Evolutionary conservation across 768 basidiomycete species (phyloP).

Genomic region (Lentinula detonsa): DNA sequence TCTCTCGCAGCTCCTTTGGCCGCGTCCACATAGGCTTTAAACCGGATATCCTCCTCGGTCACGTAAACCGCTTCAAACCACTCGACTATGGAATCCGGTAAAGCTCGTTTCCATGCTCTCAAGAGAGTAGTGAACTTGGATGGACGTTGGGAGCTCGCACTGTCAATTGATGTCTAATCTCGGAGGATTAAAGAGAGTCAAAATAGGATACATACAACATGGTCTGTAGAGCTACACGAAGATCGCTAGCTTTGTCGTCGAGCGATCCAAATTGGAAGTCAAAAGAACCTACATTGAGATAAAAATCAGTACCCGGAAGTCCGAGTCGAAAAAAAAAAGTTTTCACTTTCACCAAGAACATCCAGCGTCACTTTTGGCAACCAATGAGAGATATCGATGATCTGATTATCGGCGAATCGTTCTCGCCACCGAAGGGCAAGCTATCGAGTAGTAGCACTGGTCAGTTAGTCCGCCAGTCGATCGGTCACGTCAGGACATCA

Average conservation of each 20-base stretch:
- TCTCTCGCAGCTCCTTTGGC: conserved; percentile 26
- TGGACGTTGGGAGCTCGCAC: not conserved
- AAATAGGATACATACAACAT: not conserved
- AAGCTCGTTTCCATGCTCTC: not conserved
- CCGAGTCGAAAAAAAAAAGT: not conserved
- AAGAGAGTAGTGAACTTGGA: not conserved
- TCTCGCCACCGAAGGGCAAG: conserved; percentile 19
- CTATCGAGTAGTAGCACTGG: conserved; percentile 12
- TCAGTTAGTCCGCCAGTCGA: conserved; percentile 12
- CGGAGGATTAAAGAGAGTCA: not conserved
- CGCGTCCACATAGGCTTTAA: conserved; percentile 24
- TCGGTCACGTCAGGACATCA: not conserved
- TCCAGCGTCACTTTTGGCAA: conserved; percentile 26
- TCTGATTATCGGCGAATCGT: conserved; percentile 9
- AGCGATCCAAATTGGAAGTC: conserved; percentile 18
- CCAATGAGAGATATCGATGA: conserved; percentile 19
- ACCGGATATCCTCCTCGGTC: conserved; percentile 10
- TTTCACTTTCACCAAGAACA: conserved; percentile 27
- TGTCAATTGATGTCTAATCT: not conserved
- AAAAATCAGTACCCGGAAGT: not conserved
- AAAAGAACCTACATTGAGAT: conserved; percentile 18
- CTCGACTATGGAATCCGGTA: not conserved
- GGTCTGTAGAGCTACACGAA: not conserved
- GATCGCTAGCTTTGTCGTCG: conserved; percentile 1
- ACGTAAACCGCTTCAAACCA: not conserved